These are phyloP conservation scores for Chalciporus piperatus DNA, from an alignment of 768 basidiomycete genomes.

Conservation along the genomic window DNA sequence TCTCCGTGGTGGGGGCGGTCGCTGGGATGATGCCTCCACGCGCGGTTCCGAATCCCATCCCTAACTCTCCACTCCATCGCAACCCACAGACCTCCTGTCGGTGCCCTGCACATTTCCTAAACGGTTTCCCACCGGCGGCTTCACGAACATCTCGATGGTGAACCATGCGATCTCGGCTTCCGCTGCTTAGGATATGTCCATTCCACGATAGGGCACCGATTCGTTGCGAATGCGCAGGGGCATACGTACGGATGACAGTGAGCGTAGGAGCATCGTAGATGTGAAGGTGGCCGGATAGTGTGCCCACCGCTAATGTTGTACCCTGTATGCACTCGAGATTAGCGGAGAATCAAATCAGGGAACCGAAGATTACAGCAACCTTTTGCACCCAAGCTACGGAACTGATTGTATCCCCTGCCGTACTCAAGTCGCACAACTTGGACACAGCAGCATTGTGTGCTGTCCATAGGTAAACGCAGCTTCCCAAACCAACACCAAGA, in stretches of 20 bases:
- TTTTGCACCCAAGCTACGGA: conserved; percentile 93
- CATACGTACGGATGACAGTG: conserved; percentile 75
- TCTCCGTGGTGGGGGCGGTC: not conserved
- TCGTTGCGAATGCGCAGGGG: conserved; percentile 80
- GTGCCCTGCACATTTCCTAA: conserved; percentile 70
- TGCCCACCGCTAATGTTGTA: conserved; percentile 89
- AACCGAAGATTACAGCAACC: conserved; percentile 25
- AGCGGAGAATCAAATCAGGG: not conserved
- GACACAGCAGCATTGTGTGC: conserved; percentile 91
- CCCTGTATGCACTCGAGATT: conserved; percentile 42
- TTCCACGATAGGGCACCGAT: conserved; percentile 98
- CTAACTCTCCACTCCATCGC: conserved; percentile 67
- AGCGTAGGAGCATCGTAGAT: conserved; percentile 90
- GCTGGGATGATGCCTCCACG: conserved; percentile 14
- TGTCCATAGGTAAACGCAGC: conserved; percentile 96
- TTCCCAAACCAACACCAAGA: conserved; percentile 87
- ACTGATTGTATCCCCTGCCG: conserved; percentile 70
- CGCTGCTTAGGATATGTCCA: conserved; percentile 78
- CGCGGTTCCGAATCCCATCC: conserved; percentile 24
- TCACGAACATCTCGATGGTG: conserved; percentile 92
- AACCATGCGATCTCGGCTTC: conserved; percentile 87
- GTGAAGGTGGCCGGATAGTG: conserved; percentile 82
- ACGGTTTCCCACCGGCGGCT: conserved; percentile 51
- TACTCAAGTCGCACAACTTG: conserved; percentile 79
- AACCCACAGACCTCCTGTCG: conserved; percentile 95